phyloP scores from a whole-genome alignment of 805 yeast genomes.

The Clavispora santaluciae region DNA sequence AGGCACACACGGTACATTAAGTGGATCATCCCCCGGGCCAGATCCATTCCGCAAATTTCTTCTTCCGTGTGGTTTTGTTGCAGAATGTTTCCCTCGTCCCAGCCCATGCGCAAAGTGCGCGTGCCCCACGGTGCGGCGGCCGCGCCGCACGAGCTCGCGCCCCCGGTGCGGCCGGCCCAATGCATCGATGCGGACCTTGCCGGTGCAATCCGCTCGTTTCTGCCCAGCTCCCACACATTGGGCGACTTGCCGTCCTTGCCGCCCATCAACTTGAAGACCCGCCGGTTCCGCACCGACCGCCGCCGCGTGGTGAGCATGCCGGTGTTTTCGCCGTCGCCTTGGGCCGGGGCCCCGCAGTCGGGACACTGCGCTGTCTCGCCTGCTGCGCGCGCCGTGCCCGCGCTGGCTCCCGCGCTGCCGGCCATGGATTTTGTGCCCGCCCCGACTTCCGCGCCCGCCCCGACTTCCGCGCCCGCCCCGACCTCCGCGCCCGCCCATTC shows the following conservation, averaged over 20 bases:
- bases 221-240: constrained; percentile 21
- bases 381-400: neutral
- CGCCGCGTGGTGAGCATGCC: constrained; percentile 24
- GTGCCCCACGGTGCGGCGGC: neutral
- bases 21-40: neutral
- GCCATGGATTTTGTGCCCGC: neutral
- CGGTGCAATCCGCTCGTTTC: constrained; percentile 23
- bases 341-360: neutral
- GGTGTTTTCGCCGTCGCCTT: constrained; percentile 2
- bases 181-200: constrained; percentile 19
- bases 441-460: too few species aligned
- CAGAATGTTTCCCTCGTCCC: neutral
- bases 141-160: neutral
- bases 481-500: too few species aligned
- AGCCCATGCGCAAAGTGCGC: neutral
- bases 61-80: neutral
- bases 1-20: neutral
- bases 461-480: too few species aligned
- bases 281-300: constrained; percentile 10
- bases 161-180: constrained; percentile 4
- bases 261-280: constrained; percentile 17
- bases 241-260: constrained; percentile 30
- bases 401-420: neutral
- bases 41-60: neutral
- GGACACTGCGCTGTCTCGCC: too few species aligned